These are phyloP conservation scores for Raddia guianensis DNA, from an alignment of 176 grass and related monocot genomes.

Conservation along the genomic window DNA sequence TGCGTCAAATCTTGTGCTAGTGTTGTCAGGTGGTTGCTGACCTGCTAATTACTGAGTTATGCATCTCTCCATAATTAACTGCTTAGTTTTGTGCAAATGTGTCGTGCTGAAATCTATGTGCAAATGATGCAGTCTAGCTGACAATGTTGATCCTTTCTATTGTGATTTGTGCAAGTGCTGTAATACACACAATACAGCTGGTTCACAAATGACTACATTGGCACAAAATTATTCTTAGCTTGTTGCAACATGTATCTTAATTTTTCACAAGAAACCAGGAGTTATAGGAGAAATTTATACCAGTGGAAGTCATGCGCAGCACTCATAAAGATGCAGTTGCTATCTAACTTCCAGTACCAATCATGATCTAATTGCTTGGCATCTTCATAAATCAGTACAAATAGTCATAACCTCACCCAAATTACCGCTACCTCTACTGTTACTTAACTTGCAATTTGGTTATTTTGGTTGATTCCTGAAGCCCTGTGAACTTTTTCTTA, in stretches of 20 bases:
- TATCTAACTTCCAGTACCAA: background rate
- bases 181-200: too few relatives aligned
- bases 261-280: background rate
- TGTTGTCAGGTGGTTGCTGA: too few relatives aligned
- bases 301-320: background rate
- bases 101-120: too few relatives aligned
- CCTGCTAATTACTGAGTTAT: too few relatives aligned
- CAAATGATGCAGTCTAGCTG: too few relatives aligned
- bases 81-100: too few relatives aligned
- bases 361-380: background rate
- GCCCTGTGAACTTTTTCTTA: background rate
- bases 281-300: background rate
- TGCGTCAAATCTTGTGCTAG: too few relatives aligned
- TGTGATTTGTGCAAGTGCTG: too few relatives aligned
- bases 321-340: background rate
- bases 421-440: background rate
- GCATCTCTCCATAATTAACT: too few relatives aligned
- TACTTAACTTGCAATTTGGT: background rate
- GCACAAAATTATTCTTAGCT: background rate
- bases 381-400: background rate
- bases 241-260: background rate
- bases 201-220: background rate
- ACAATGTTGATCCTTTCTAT: too few relatives aligned
- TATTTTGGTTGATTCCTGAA: background rate
- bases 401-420: background rate